Evolutionary conservation across 305 asterid species (phyloP), one percentile per base, ranked within the genome.

Genomic region (Caryopteris hybrid): DNA sequence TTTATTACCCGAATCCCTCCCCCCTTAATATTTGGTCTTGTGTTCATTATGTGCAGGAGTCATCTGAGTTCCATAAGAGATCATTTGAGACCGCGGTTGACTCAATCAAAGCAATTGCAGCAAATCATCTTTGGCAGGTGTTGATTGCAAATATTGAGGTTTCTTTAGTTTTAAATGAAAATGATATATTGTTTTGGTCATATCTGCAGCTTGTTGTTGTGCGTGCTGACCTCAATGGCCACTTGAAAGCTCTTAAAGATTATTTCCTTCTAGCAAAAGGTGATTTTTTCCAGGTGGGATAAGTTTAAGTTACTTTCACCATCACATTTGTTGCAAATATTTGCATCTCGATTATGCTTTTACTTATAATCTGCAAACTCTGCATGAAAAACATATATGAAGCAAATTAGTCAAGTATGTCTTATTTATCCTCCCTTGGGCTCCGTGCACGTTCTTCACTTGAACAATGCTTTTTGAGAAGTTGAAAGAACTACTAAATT

Each of bases 91-190:
- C 81, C 64, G 89, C 91, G 0, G 74, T 95, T 58, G 90, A 86
- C 84, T 81, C 96, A 63, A 90, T 92, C 48, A 89, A 87, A 76
- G 81, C 88, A 21, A 87, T 95, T 83, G 97, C 99, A 59, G 99
- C 98, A n/a, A 88, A 87, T 83, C 97, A 86, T 84, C 99, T 95
- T 80, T 92, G 99, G 98, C 97, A 95, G 99, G 98, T 91, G 68
- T 59, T 65, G 56, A 64, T 57, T 76, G 74, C 68, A 56, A 78
- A 66, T 55, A 52, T 39, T 75, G 43, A 27, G 66, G 29, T 48
- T 33, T 54, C 58, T 66, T 14, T 64, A 48, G 6, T 58, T 54
- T 70, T 75, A 62, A 61, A 52, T 50, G 47, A 60, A 39, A 62
- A 47, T 63, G 67, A 63, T 69, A 51, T 66, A 68, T 64, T 43